Base-by-base conservation (phyloP, 1,284 basidiomycete species). In the Rhodotorula sp. region DNA sequence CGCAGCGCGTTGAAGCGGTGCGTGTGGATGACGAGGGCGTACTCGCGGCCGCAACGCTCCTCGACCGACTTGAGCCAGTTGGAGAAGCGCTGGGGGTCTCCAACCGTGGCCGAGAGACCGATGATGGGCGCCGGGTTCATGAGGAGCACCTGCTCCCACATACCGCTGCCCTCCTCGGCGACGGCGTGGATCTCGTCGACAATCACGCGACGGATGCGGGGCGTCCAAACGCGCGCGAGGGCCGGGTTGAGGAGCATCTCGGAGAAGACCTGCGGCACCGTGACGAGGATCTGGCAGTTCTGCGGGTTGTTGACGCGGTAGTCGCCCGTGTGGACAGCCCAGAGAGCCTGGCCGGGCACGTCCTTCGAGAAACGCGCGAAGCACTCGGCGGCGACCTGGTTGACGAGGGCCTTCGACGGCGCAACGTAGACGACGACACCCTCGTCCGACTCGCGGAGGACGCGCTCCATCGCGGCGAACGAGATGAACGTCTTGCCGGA, bases 131-230 rank as follows among this genome's bases (percentile, higher is more conserved):
- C 74, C 52, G 74, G 72, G 70, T 76, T 76, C 72, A 76, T 73
- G 52, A 76, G 61, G 8, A 76, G 60, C 9, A 76, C 72, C 71
- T 76, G 74, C 75, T 90, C 88, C 89, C 89, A 90, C 5, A 89
- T 86, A 0, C 87, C 83, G 1, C 88, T 88, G 4, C 86, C 88
- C 74, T 88, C 86, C 74, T 88, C 85, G 4, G 88, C 88, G 56
- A 90, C 88, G 3, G 86, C 85, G 78, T 90, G 89, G 56, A 90
- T 89, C 78, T 90, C 89, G 70, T 90, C 89, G 16, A 90, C 81
- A 61, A 90, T 86, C 66, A 90, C 88, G n/a, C 87, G 82, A 80
- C 87, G 87, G 67, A 90, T 84, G 52, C 86, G 84, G 0, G 88
- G 86, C 4, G 85, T 85, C 89, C 89, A 90, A 0, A 82, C 79